phyloP scores from a whole-genome alignment of 805 yeast species.

The Kockiozyma suomiensis region DNA sequence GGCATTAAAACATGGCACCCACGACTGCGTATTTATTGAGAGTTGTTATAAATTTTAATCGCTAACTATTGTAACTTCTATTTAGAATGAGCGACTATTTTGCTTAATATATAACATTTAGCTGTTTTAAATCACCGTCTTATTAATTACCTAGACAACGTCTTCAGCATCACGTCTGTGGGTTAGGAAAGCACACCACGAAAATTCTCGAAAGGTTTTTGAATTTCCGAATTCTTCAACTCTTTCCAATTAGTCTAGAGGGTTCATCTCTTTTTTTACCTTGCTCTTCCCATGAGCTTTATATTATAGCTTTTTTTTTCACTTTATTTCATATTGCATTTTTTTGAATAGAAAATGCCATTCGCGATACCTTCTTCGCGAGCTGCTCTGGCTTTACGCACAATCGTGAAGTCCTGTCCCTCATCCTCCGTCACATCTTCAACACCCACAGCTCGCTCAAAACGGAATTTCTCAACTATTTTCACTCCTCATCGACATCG shows the following conservation, averaged over 20 bases:
- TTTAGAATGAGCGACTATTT: too few species aligned
- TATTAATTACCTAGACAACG: neutral
- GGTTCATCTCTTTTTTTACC: neutral
- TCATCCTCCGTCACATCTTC: neutral
- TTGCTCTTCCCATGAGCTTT: neutral
- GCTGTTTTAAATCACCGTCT: too few species aligned
- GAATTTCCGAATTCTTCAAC: neutral
- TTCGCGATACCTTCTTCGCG: constrained; percentile 14
- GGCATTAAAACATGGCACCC: too few species aligned
- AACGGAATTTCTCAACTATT: neutral
- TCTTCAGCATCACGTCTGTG: constrained; percentile 7
- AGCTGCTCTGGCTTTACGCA: constrained; percentile 13
- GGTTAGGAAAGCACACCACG: constrained; percentile 8
- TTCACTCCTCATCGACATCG: neutral
- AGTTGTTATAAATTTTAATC: too few species aligned
- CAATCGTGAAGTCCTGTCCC: constrained; percentile 6
- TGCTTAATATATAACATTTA: too few species aligned
- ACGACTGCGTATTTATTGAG: too few species aligned
- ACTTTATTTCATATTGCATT: neutral
- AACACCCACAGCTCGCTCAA: neutral
- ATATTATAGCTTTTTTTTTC: neutral
- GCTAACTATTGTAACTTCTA: too few species aligned
- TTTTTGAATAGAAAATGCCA: constrained; percentile 2
- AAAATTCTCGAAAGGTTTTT: constrained; percentile 9
- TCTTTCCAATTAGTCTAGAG: neutral